A percentile compares a stretch with the other conserved stretches of the same genome.
Evolutionary conservation across 345 rosid genomes (phyloP).

Genomic region (Eucalyptus fibrosa): DNA sequence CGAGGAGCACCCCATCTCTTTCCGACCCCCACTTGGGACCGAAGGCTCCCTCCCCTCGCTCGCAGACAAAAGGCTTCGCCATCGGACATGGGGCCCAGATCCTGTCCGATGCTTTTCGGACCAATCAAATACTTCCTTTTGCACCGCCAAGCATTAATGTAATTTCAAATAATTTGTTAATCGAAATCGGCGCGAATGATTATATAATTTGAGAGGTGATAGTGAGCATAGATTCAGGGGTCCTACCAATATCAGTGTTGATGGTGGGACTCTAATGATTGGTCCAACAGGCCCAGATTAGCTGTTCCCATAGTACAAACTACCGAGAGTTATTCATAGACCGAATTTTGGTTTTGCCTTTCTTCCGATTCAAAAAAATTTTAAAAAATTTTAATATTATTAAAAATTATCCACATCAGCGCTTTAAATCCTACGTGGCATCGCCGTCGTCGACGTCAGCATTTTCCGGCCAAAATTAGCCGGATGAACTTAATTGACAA

Average conservation of each 20-base stretch:
- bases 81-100: neutral
- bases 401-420: too few relatives aligned
- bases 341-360: neutral
- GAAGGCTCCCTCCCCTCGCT: neutral
- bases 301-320: neutral
- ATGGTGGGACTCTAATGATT: neutral
- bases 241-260: neutral
- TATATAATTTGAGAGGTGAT: neutral
- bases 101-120: neutral
- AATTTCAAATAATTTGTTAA: neutral
- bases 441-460: too few relatives aligned
- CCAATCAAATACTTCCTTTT: neutral
- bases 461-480: too few relatives aligned
- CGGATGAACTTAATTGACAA: too few relatives aligned
- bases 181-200: neutral
- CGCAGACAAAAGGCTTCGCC: neutral
- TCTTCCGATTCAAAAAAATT: too few relatives aligned
- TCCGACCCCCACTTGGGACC: neutral
- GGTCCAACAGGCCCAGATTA: neutral
- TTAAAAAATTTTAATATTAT: too few relatives aligned
- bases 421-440: too few relatives aligned
- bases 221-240: neutral
- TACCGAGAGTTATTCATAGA: neutral
- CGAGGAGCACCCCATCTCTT: neutral
- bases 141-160: neutral